Evolutionary conservation across 164 flowering plant genomes (phyloP).

Genomic region (Platanus orientalis): DNA sequence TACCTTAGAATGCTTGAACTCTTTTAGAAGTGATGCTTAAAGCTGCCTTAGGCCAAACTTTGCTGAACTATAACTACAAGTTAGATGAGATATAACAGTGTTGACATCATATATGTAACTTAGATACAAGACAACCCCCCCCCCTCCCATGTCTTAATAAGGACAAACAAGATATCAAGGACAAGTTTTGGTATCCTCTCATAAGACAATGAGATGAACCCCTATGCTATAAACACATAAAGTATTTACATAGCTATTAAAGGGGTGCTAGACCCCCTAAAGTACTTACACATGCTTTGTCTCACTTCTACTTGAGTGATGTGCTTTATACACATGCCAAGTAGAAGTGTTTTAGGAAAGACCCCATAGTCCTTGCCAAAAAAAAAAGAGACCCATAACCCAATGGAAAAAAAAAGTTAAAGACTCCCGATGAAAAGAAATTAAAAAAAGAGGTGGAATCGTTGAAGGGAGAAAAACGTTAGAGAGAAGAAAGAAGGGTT

Average conservation of each 20-base stretch:
- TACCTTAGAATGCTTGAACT: slow-evolving; percentile 66
- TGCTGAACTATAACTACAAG: slow-evolving; percentile 82
- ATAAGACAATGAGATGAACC: background rate
- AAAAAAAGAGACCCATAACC: too few relatives aligned
- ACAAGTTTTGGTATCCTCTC: background rate
- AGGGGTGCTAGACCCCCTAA: slow-evolving; percentile 98
- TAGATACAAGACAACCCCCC: too few relatives aligned
- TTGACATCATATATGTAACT: background rate
- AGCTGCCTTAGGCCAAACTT: slow-evolving; percentile 95
- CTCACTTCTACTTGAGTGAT: too few relatives aligned
- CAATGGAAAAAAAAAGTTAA: too few relatives aligned
- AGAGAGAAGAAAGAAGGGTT: too few relatives aligned
- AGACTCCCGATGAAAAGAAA: too few relatives aligned
- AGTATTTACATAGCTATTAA: slow-evolving; percentile 88
- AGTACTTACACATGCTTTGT: too few relatives aligned
- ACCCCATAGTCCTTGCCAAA: too few relatives aligned
- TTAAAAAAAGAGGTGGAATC: too few relatives aligned
- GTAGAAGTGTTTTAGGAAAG: too few relatives aligned
- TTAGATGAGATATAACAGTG: background rate
- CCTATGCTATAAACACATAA: background rate
- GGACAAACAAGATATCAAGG: background rate
- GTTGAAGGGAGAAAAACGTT: too few relatives aligned
- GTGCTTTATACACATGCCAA: too few relatives aligned
- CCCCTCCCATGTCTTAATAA: background rate
- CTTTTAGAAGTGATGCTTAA: slow-evolving; percentile 83